Percentiles rank a stretch among this genome's conserved stretches.
phyloP scores from a whole-genome alignment of 208 protist species.

The Vickermania ingenoplastis region DNA sequence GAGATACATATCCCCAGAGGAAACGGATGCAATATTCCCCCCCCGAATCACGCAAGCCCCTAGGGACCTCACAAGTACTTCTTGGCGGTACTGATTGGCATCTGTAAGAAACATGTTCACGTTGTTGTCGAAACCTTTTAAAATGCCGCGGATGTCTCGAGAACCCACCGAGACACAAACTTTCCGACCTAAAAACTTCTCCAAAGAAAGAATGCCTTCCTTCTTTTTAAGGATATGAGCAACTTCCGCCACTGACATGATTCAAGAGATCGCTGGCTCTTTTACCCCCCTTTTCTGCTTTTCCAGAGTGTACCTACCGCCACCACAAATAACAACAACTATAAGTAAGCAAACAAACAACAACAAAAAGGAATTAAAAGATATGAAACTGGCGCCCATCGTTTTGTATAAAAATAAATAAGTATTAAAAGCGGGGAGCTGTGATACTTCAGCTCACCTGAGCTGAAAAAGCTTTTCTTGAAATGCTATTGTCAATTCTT shows the following conservation, averaged over 20 bases:
- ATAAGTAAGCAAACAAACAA: neutral
- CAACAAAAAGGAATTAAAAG: neutral
- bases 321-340: neutral
- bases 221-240: conserved; percentile 75
- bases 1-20: conserved; percentile 47
- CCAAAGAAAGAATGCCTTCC: conserved; percentile 55
- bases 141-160: conserved; percentile 46
- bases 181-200: conserved; percentile 71
- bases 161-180: conserved; percentile 37
- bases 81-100: conserved; percentile 44
- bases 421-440: too few species aligned
- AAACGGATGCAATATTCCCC: conserved; percentile 36
- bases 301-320: neutral
- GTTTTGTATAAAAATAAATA: too few species aligned
- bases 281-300: neutral
- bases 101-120: conserved; percentile 70
- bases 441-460: too few species aligned
- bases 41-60: conserved; percentile 68
- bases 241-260: conserved; percentile 46
- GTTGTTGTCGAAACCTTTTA: conserved; percentile 87
- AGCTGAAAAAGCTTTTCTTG: too few species aligned
- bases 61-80: conserved; percentile 30
- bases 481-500: too few species aligned
- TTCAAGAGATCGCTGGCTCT: neutral
- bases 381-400: too few species aligned